Evolutionary conservation across 352 stramenopile genomes (phyloP), one percentile per base, ranked within the genome.

Genomic region (Globisporangium uncinulatum): DNA sequence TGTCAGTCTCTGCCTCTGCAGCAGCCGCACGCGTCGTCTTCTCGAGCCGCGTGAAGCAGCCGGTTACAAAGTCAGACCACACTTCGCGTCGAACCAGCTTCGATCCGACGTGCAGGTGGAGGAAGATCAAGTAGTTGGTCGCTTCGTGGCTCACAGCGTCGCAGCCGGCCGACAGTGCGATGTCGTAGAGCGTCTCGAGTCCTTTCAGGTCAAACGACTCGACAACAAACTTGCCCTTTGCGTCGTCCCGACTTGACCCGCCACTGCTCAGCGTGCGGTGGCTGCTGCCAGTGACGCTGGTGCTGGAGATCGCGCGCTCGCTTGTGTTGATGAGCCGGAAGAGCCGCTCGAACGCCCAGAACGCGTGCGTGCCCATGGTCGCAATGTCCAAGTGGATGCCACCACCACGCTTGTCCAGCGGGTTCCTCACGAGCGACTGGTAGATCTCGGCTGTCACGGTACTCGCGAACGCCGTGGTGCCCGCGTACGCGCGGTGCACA

Each of bases 1-100:
- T 49, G 32, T 45, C 51, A 36, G 29, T 42, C 5, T 19, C 10
- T 29, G 24, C 24, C 8, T 14, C 19, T 7, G 21, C 15, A 10
- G 8, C 43, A 13, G 36, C 50, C 15, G 31, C 8, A 6, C 15
- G n/a, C n/a, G 59, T 42, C 34, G 34, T 39, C 34, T 74, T 8
- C n/a, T 81, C 65, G 21, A 88, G 39, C 3, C 64, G 71, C 44
- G 66, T 60, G 3, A 88, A 59, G 62, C 76, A 86, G 14, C 59
- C 67, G 51, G 67, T 61, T 17, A 81, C 74, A 64, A 89, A 90
- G 24, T 85, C 74, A 29, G 68, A 60, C 80, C 80, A 90, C 6
- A 89, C 76, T 43, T 90, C 80, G 19, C 71, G 74, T 4, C 79
- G 80, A 42, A 85, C 73, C 14, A 89, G 73, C 45, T 90, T 89